These are phyloP conservation scores for Mayamaea pseudoterrestris DNA, from an alignment of 108 stramenopile species.

Conservation along the genomic window DNA sequence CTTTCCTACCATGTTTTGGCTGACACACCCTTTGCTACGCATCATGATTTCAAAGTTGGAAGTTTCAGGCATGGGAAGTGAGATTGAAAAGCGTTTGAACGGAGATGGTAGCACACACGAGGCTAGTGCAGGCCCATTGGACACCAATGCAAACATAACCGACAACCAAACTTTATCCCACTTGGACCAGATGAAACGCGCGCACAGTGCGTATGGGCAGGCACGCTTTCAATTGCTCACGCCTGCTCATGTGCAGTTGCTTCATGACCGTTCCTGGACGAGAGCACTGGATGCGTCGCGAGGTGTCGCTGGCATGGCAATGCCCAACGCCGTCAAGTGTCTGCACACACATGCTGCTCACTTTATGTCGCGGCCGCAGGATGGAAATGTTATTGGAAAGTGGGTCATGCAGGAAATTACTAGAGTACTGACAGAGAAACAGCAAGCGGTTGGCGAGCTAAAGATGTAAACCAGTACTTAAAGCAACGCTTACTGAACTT, in stretches of 20 bases:
- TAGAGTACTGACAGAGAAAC: too few relatives aligned
- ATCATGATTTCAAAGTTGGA: constrained; percentile 53
- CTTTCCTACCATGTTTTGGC: constrained; percentile 79
- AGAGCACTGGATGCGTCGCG: constrained; percentile 28
- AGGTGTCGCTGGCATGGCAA: constrained; percentile 75
- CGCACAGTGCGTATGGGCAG: constrained; percentile 55
- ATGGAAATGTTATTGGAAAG: constrained; percentile 64
- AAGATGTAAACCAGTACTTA: too few relatives aligned
- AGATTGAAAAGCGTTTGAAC: constrained; percentile 9
- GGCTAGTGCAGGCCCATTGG: constrained; percentile 27
- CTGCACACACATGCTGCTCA: constrained; percentile 80
- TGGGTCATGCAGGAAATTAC: constrained; percentile 51
- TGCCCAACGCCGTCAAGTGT: constrained; percentile 53
- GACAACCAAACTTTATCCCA: too few relatives aligned
- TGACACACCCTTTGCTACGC: constrained; percentile 50
- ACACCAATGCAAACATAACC: constrained; percentile 18
- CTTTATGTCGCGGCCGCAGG: constrained; percentile 45
- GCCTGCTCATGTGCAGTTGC: constrained; percentile 18
- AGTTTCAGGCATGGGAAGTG: constrained; percentile 15
- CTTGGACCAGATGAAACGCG: constrained; percentile 53
- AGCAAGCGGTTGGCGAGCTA: too few relatives aligned
- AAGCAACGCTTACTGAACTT: too few relatives aligned
- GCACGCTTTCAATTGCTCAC: constrained; percentile 40
- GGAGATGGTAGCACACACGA: too few relatives aligned
- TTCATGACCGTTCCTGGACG: constrained; percentile 23